Evolutionary conservation across 371 early-diverging fungal genomes (phyloP).

Genomic region (Thermomucor indicae-seudaticae): DNA sequence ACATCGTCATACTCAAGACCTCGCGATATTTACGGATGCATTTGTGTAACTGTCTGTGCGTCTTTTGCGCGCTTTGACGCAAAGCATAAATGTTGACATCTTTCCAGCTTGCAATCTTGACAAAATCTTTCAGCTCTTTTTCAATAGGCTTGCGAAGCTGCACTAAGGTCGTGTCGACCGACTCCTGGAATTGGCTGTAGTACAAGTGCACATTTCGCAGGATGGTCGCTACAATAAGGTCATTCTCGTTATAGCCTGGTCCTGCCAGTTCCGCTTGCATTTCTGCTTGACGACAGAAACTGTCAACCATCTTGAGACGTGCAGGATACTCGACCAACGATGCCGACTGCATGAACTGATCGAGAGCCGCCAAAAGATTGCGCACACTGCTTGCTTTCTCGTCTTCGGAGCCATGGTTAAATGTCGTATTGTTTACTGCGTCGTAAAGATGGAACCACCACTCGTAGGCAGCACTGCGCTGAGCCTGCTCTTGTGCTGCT

Average conservation of each 20-base stretch:
- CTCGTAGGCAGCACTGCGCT: constrained; percentile 56
- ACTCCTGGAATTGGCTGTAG: constrained; percentile 71
- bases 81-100: constrained; percentile 95
- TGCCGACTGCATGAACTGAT: constrained; percentile 80
- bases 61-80: constrained; percentile 84
- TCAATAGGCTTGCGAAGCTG: constrained; percentile 71
- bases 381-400: constrained; percentile 22
- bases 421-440: constrained; percentile 37
- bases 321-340: constrained; percentile 79
- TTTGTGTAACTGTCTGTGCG: constrained; percentile 88
- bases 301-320: constrained; percentile 71
- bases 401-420: constrained; percentile 22
- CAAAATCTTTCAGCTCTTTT: constrained; percentile 88
- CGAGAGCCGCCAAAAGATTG: constrained; percentile 57
- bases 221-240: constrained; percentile 26
- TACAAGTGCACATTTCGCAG: constrained; percentile 66
- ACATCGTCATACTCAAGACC: constrained; percentile 66
- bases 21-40: constrained; percentile 85
- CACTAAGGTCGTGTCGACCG: constrained; percentile 51
- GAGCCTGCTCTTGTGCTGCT: constrained; percentile 72
- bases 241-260: constrained; percentile 16
- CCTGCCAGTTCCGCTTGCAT: constrained; percentile 30
- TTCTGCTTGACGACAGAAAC: constrained; percentile 66
- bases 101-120: constrained; percentile 95
- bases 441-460: constrained; percentile 92